These are phyloP conservation scores for Eimeria tenella DNA, from an alignment of 169 alveolate genomes.

Conservation along the genomic window DNA sequence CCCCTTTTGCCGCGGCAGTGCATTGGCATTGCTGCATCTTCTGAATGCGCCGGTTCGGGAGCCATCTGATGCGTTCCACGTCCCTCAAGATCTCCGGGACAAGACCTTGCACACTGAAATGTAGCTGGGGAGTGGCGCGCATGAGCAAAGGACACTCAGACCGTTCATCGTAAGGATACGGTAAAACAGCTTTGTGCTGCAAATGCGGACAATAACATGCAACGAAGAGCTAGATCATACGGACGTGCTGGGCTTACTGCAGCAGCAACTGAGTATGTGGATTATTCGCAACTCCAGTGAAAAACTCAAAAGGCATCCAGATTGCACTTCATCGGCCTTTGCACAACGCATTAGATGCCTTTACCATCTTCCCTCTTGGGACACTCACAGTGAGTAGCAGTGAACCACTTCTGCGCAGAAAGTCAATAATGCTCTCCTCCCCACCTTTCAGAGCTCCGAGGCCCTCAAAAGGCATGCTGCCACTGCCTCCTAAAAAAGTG, in stretches of 20 bases:
- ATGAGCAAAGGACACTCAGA: slow-evolving; percentile 59
- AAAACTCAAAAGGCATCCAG: no score
- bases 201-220: background rate
- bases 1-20: background rate
- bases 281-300: no score
- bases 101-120: slow-evolving; percentile 17
- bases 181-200: slow-evolving; percentile 52
- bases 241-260: no score
- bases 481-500: slow-evolving; percentile 64
- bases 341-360: background rate
- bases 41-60: slow-evolving; percentile 46
- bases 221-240: no score
- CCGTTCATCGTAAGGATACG: slow-evolving; percentile 57
- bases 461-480: slow-evolving; percentile 56
- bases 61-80: slow-evolving; percentile 51
- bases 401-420: slow-evolving; percentile 20
- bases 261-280: no score
- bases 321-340: no score
- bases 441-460: slow-evolving; percentile 63
- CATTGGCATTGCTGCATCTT: slow-evolving; percentile 1
- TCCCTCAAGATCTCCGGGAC: slow-evolving; percentile 42
- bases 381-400: slow-evolving; percentile 51
- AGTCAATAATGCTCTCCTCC: slow-evolving; percentile 14
- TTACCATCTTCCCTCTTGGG: background rate
- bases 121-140: slow-evolving; percentile 73